Conservation (phyloP, 371 early-diverging fungal genomes). For the Saksenaea oblongispora region DNA sequence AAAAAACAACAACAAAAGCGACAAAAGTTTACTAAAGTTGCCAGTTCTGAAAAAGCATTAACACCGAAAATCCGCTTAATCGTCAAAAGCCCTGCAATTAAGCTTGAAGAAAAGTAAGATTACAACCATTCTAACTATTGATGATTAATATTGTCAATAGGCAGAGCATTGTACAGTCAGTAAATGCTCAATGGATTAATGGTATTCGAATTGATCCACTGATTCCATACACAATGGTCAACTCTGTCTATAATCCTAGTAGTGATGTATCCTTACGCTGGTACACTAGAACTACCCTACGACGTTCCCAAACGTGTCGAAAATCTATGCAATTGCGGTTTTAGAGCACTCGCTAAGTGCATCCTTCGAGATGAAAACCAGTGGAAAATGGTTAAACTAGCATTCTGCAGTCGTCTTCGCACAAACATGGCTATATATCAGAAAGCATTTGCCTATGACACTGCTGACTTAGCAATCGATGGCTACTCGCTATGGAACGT, state of each 20-base stretch:
- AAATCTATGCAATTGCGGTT: conserved; percentile 3
- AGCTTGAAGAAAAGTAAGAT: not conserved
- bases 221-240: not conserved
- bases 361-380: not conserved
- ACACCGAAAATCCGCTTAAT: not conserved
- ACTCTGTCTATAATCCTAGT: not conserved
- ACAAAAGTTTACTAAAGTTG: not conserved
- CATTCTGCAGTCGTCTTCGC: not conserved
- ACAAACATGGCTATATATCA: not conserved
- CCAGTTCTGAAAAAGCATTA: not conserved
- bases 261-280: too few species aligned
- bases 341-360: not conserved
- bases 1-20: not conserved
- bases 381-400: not conserved
- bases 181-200: not conserved
- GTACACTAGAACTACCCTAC: too few species aligned
- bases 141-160: not conserved
- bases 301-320: too few species aligned
- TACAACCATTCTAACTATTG: not conserved
- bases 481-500: too few species aligned
- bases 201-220: not conserved
- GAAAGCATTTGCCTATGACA: not conserved
- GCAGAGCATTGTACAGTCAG: not conserved
- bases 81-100: not conserved
- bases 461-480: not conserved